A percentile compares a stretch with the other conserved stretches of the same genome.
Evolutionary conservation across 1,139 yeast genomes (phyloP).

Genomic region (Protomyces arabidopsidicola): DNA sequence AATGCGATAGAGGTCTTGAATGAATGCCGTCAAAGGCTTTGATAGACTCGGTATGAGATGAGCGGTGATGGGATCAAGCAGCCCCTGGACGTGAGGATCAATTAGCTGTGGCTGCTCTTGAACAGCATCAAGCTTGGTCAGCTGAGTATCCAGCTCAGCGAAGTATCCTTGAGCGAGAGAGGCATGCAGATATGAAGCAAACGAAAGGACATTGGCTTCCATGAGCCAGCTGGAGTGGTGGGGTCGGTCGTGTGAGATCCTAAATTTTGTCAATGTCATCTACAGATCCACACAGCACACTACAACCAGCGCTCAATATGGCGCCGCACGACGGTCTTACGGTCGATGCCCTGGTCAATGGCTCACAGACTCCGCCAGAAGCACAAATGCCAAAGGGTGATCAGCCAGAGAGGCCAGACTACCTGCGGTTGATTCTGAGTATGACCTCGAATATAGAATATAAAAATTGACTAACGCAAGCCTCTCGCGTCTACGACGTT

Average conservation of each 20-base stretch:
- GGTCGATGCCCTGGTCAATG: not conserved
- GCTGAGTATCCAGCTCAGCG: not conserved
- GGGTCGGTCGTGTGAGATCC: not conserved
- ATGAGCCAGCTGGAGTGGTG: not conserved
- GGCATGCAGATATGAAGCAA: not conserved
- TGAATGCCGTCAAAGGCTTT: not conserved
- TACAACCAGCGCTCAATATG: not conserved
- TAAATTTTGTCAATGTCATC: not conserved
- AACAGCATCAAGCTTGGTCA: conserved; percentile 36
- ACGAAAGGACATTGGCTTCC: not conserved
- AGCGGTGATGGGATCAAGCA: conserved; percentile 33
- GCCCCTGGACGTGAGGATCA: conserved; percentile 37
- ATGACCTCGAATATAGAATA: not conserved
- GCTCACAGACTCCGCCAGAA: not conserved
- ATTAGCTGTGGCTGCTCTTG: conserved; percentile 42
- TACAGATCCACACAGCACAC: not conserved
- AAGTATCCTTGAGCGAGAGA: not conserved
- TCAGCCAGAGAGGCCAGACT: conserved; percentile 16
- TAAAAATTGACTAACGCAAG: conserved; percentile 48
- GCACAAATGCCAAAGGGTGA: not conserved
- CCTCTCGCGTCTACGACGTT: conserved; percentile 91
- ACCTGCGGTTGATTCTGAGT: conserved; percentile 12
- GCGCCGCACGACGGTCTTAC: not conserved
- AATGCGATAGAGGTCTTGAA: conserved; percentile 28
- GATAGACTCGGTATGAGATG: conserved; percentile 26